Evolutionary conservation across 2,329 filamentous ascomycete genomes (phyloP).

Genomic region (Zymoseptoria brevis): DNA sequence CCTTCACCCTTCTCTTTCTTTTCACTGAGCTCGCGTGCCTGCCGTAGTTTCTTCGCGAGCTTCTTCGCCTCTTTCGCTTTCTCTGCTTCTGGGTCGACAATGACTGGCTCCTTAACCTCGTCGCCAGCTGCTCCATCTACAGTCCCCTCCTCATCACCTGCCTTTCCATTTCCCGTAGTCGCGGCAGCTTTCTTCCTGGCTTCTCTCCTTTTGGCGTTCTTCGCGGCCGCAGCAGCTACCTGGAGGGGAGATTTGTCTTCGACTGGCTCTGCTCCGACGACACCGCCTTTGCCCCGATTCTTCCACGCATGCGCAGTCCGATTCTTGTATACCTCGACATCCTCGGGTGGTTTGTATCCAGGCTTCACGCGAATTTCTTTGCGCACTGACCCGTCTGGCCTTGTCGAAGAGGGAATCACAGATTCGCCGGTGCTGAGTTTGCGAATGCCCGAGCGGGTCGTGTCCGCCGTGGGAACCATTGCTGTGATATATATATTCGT

Average conservation of each 20-base stretch:
- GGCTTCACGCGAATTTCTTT: conserved; percentile 91
- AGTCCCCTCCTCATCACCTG: conserved; percentile 62
- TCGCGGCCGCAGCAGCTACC: conserved; percentile 49
- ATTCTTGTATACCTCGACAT: conserved; percentile 94
- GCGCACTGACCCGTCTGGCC: conserved; percentile 82
- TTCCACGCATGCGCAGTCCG: conserved; percentile 79
- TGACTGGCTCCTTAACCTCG: conserved; percentile 43
- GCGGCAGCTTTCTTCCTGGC: conserved; percentile 54
- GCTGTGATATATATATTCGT: background rate
- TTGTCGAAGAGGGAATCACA: conserved; percentile 78
- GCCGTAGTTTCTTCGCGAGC: conserved; percentile 87
- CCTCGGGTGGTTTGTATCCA: conserved; percentile 88
- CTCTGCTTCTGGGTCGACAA: conserved; percentile 63
- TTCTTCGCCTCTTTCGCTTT: conserved; percentile 89
- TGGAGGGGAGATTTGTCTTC: conserved; percentile 37
- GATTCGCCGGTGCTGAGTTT: conserved; percentile 70
- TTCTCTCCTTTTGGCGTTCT: conserved; percentile 77
- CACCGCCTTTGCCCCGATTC: conserved; percentile 58
- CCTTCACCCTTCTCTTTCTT: conserved; percentile 84
- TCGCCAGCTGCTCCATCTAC: conserved; percentile 55
- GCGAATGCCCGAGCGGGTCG: conserved; percentile 49
- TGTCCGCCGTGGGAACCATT: conserved; percentile 34
- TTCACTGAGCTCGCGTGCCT: conserved; percentile 79
- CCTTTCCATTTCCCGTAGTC: conserved; percentile 38
- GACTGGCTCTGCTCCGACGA: conserved; percentile 62